Base-by-base conservation (phyloP, 1,284 basidiomycete species). In the Salmacisia buchloeana region DNA sequence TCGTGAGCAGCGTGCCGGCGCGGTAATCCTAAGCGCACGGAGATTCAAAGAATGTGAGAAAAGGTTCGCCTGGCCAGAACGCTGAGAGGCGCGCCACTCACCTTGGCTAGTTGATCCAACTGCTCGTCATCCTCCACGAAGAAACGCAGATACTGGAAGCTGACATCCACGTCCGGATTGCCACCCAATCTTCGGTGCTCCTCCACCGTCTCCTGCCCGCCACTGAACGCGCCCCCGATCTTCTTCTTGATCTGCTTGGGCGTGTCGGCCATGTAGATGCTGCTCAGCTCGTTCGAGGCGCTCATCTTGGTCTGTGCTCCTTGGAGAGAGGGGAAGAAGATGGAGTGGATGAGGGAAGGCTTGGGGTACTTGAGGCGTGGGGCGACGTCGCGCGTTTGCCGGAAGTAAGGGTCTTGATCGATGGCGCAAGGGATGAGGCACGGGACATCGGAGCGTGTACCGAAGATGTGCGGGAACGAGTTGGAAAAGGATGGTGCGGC, bases 291-390 rank as follows among this genome's bases (percentile, higher is more conserved):
- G 80, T 94, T 89, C 59, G 90, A 92, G 2, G 94, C 94, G 77
- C 91, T 94, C 96, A 99, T 99, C 83, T 99, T 99, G 43, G 92
- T 96, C 81, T 96, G 92, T 4, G 93, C 90, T 43, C 96, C 96
- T 82, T 97, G 94, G 15, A 99, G 84, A 1, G 96, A 94, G 4
- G 96, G 96, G 83, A 99, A 96, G 85, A 99, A 99, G 79, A 94
- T 96, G 63, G 93, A 86, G 81, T 97, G 93, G 59, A 99, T 84
- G 31, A 97, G 85, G 6, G 89, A 83, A 2, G 96, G 96, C 81
- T 98, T 98, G 62, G 89, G 92, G 82, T 96, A 96, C 82, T 93
- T 94, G 75, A 99, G 87, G 76, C 91, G 90, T 70, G 85, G 86
- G 5, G 96, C 96, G 29, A 93, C 91, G 80, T 98, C 96, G 57